These are phyloP conservation scores for Pugionium cornutum DNA, from an alignment of 345 rosid species.

Conservation along the genomic window DNA sequence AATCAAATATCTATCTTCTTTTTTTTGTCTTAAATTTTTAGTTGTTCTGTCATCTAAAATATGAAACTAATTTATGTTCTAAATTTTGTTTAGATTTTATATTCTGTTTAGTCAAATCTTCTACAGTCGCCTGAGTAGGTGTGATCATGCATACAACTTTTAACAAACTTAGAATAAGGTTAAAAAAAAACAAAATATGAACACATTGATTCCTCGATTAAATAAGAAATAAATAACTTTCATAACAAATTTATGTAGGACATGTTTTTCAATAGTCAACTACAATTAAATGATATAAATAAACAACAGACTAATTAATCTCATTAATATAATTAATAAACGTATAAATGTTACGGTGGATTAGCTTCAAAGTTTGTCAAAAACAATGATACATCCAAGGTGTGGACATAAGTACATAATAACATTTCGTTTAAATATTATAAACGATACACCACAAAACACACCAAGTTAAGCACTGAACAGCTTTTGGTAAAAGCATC, in stretches of 20 bases:
- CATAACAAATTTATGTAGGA: not conserved
- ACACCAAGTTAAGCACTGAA: slow-evolving; percentile 1
- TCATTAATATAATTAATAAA: not conserved
- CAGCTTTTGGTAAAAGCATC: not conserved
- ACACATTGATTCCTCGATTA: too few relatives aligned
- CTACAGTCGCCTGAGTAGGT: too few relatives aligned
- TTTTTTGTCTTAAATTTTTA: not conserved
- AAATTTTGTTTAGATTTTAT: not conserved
- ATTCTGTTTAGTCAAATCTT: not conserved
- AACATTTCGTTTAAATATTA: not conserved
- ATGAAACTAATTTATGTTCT: not conserved
- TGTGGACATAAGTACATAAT: not conserved
- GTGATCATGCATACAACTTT: too few relatives aligned
- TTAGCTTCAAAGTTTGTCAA: not conserved
- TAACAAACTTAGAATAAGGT: too few relatives aligned
- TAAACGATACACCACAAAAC: not conserved
- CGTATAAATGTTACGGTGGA: not conserved
- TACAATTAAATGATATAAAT: not conserved
- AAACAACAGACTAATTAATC: not conserved
- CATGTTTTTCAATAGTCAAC: slow-evolving; percentile 5
- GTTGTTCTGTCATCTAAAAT: not conserved
- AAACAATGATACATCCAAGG: slow-evolving; percentile 13
- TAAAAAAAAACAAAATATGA: too few relatives aligned
- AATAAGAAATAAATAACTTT: not conserved
- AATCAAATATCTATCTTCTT: not conserved